A percentile compares a stretch with the other conserved stretches of the same genome.
Conservation (phyloP, 352 stramenopile genomes). For the Thraustotheca clavata region DNA sequence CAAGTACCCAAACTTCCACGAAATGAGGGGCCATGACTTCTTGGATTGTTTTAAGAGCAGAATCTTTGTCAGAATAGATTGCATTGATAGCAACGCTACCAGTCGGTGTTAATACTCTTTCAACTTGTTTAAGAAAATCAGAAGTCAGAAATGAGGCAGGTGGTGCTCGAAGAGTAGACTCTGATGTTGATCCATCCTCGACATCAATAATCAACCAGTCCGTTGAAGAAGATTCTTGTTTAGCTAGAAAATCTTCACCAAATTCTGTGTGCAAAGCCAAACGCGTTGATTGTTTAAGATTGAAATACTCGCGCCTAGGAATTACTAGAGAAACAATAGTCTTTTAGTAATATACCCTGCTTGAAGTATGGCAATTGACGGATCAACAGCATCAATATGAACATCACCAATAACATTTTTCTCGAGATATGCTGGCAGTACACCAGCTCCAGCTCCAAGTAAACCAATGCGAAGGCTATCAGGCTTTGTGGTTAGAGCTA, state of each 20-base stretch:
- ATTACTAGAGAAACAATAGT: constrained; percentile 37
- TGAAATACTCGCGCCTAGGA: constrained; percentile 12
- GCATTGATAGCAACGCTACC: constrained; percentile 1
- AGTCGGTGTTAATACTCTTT: background rate
- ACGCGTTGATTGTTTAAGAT: background rate
- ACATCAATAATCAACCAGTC: constrained; percentile 61
- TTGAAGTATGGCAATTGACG: constrained; percentile 22
- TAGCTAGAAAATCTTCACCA: constrained; percentile 26
- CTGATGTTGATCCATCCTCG: constrained; percentile 31
- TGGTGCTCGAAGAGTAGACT: background rate
- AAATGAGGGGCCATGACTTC: background rate
- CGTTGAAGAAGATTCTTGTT: constrained; percentile 22
- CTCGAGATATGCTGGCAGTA: constrained; percentile 48
- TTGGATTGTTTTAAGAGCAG: background rate
- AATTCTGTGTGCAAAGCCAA: constrained; percentile 35
- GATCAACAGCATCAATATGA: constrained; percentile 51
- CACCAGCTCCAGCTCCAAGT: constrained; percentile 46
- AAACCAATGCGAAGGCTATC: constrained; percentile 29
- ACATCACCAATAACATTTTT: constrained; percentile 28
- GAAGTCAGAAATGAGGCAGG: background rate
- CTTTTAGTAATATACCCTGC: constrained; percentile 33
- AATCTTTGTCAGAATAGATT: background rate
- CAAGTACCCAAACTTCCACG: background rate
- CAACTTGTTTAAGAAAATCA: background rate
- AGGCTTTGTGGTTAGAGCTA: constrained; percentile 23